Conservation (phyloP, 257 asterid genomes). For the Solanum bulbocastanum region DNA sequence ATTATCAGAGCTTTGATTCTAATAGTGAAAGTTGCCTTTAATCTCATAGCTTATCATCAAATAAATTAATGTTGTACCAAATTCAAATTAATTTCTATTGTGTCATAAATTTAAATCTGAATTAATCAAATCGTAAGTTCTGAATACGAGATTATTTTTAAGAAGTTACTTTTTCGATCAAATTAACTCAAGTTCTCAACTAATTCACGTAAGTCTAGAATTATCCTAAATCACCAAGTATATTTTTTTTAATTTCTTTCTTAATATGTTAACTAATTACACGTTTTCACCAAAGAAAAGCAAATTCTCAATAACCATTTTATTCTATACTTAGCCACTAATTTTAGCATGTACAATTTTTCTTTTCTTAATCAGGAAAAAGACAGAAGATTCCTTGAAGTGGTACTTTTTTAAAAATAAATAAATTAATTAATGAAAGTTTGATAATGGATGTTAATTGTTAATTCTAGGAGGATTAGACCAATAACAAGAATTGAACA, state of each 20-base stretch:
- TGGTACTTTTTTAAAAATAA: not conserved
- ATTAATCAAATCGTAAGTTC: not conserved
- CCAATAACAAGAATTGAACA: not conserved
- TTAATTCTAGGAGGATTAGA: not conserved
- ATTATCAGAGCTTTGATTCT: not conserved
- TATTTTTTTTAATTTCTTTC: not conserved
- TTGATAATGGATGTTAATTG: not conserved
- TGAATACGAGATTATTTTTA: not conserved
- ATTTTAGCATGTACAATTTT: not conserved
- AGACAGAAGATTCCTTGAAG: not conserved
- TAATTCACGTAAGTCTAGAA: not conserved
- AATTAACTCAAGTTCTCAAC: not conserved
- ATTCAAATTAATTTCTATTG: not conserved
- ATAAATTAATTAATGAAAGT: not conserved
- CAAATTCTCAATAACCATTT: not conserved
- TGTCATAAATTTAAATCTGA: not conserved
- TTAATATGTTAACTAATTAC: not conserved
- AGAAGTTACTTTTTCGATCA: not conserved
- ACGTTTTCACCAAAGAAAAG: not conserved
- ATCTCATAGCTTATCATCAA: not conserved
- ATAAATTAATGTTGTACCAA: too few relatives aligned
- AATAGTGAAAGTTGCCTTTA: not conserved
- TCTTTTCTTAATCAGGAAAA: not conserved
- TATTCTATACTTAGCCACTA: not conserved
- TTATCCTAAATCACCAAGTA: not conserved